Percentiles rank a stretch among this genome's conserved stretches.
Conservation (phyloP, 179 eudicot species). For the Silene noctiflora region DNA sequence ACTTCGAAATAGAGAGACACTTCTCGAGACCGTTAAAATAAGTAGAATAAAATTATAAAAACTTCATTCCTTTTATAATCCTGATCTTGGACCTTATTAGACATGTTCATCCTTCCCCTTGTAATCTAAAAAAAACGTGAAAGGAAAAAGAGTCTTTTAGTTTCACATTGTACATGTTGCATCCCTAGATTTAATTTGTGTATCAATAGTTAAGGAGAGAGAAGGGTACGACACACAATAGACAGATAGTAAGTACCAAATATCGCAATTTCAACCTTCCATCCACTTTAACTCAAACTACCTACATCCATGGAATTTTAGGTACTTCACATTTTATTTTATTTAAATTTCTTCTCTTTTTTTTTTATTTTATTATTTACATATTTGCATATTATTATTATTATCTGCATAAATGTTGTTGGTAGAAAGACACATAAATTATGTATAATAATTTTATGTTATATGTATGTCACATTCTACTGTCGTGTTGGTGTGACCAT, state of each 20-base stretch:
- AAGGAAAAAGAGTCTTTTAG: background rate
- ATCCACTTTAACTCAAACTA: slow-evolving; percentile 17
- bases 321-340: slow-evolving; percentile 13
- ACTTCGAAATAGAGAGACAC: no score
- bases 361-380: background rate
- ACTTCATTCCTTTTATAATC: background rate
- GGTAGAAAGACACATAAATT: background rate
- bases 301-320: slow-evolving; percentile 25
- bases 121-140: slow-evolving; percentile 18
- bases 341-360: background rate
- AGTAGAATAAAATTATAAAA: no score
- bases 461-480: slow-evolving; percentile 35
- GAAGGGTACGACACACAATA: background rate
- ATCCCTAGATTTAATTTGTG: slow-evolving; percentile 13
- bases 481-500: slow-evolving; percentile 2
- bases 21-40: no score
- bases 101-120: slow-evolving; percentile 21
- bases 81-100: slow-evolving; percentile 36
- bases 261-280: background rate
- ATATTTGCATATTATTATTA: background rate
- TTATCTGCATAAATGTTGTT: slow-evolving; percentile 11
- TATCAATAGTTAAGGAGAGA: background rate
- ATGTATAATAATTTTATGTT: background rate
- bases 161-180: slow-evolving; percentile 13
- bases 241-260: background rate